Conservation (phyloP, 169 alveolate genomes). For the Cystoisospora suis region DNA sequence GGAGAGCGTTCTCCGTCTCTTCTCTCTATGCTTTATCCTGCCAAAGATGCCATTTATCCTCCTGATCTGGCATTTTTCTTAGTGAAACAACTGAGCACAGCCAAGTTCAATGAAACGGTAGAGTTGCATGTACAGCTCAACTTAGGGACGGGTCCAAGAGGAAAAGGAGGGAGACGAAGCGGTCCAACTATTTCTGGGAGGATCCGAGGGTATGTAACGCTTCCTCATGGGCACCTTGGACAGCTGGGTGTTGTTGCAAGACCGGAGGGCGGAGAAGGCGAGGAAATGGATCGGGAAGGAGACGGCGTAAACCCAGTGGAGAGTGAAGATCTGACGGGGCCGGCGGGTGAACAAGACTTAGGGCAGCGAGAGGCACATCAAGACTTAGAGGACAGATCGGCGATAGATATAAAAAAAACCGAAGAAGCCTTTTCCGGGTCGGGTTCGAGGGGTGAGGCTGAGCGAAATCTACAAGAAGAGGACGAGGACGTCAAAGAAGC, state of each 20-base stretch:
- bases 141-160: conserved; percentile 1
- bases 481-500: not conserved
- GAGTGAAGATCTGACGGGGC: too few species aligned
- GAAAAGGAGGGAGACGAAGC: not conserved
- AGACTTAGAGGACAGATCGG: too few species aligned
- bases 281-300: too few species aligned
- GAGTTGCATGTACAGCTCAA: conserved; percentile 60
- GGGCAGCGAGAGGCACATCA: too few species aligned
- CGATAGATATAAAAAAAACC: too few species aligned
- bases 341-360: too few species aligned
- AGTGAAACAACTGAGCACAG: conserved; percentile 30
- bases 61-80: conserved; percentile 2
- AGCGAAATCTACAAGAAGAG: not conserved
- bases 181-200: not conserved
- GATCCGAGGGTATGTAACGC: conserved; percentile 29
- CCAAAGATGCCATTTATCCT: conserved; percentile 7
- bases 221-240: conserved; percentile 39
- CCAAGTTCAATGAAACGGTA: conserved; percentile 27
- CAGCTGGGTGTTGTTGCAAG: not conserved
- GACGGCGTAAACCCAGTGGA: too few species aligned
- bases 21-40: not conserved
- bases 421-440: too few species aligned
- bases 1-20: not conserved
- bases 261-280: conserved; percentile 6
- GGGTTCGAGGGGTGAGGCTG: not conserved